Percentiles rank a stretch among this genome's conserved stretches.
phyloP scores from a whole-genome alignment of 2,329 filamentous ascomycete species.

The Pestalotiopsis sp. region DNA sequence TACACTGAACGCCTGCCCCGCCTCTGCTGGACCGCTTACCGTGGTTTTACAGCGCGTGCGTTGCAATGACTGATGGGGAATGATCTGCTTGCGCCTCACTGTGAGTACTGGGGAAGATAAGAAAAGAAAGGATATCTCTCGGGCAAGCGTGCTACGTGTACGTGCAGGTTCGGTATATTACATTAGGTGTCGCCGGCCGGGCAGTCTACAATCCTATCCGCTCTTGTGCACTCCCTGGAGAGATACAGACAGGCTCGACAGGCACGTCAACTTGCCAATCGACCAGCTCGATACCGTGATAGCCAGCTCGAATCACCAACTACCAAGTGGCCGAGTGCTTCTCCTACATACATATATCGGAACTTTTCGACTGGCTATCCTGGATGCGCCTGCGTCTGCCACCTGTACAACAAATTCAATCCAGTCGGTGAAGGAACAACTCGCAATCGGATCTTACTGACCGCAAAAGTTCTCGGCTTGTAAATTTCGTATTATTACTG shows the following conservation, averaged over 20 bases:
- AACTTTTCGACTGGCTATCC: not conserved
- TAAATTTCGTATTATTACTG: not conserved
- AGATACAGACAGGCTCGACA: not conserved
- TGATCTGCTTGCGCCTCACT: not conserved
- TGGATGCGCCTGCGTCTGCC: not conserved
- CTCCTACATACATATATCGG: not conserved
- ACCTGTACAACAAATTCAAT: not conserved
- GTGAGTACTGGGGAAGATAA: not conserved
- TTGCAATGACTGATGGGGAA: not conserved
- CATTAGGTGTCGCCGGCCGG: not conserved
- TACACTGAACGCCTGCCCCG: no score
- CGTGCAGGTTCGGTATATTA: not conserved
- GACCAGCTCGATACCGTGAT: not conserved
- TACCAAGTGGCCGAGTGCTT: not conserved
- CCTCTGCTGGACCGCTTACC: no score
- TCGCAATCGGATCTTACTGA: not conserved
- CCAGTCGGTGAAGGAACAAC: not conserved
- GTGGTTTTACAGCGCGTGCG: no score
- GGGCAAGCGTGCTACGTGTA: slow-evolving; percentile 6
- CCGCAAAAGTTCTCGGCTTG: not conserved
- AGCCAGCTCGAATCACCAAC: not conserved
- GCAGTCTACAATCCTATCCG: not conserved
- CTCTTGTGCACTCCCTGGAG: not conserved
- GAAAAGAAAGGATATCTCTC: not conserved
- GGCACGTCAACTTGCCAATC: no score